A percentile compares a stretch with the other conserved stretches of the same genome.
These are phyloP conservation scores for Syncephalis plumigaleata DNA, from an alignment of 371 early-diverging fungal species.

Conservation along the genomic window DNA sequence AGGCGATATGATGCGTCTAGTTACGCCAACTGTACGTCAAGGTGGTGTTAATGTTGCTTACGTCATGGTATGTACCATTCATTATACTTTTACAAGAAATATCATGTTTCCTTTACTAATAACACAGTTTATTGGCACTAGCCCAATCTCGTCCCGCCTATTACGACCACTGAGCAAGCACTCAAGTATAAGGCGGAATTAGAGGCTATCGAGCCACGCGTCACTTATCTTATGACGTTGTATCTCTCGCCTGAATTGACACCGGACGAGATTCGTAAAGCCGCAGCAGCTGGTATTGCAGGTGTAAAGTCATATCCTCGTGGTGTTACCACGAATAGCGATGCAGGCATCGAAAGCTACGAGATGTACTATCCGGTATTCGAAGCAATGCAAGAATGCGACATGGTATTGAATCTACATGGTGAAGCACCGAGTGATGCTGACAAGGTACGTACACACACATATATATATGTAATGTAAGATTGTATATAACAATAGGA, in stretches of 20 bases:
- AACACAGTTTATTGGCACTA: conserved; percentile 11
- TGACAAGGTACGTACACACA: conserved; percentile 15
- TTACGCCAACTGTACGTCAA: conserved; percentile 59
- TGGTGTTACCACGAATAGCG: conserved; percentile 95
- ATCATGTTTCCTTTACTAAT: neutral
- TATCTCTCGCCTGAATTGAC: conserved; percentile 81
- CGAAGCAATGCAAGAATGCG: conserved; percentile 83
- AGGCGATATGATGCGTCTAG: conserved; percentile 78
- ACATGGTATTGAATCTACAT: conserved; percentile 89
- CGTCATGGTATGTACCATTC: conserved; percentile 88
- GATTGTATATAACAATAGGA: conserved; percentile 5
- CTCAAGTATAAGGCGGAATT: conserved; percentile 66
- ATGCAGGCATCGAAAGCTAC: conserved; percentile 83
- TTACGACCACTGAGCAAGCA: conserved; percentile 74
- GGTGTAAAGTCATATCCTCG: conserved; percentile 95
- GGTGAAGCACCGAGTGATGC: conserved; percentile 86
- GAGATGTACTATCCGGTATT: conserved; percentile 83
- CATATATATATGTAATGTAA: conserved; percentile 8
- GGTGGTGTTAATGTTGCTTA: conserved; percentile 82
- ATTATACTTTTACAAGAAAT: neutral
- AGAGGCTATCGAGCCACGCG: conserved; percentile 61
- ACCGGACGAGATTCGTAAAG: conserved; percentile 75
- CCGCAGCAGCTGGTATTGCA: conserved; percentile 70
- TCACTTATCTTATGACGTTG: conserved; percentile 85
- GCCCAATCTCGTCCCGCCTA: conserved; percentile 90